Conservation (phyloP, 345 rosid species). For the Punica granatum region DNA sequence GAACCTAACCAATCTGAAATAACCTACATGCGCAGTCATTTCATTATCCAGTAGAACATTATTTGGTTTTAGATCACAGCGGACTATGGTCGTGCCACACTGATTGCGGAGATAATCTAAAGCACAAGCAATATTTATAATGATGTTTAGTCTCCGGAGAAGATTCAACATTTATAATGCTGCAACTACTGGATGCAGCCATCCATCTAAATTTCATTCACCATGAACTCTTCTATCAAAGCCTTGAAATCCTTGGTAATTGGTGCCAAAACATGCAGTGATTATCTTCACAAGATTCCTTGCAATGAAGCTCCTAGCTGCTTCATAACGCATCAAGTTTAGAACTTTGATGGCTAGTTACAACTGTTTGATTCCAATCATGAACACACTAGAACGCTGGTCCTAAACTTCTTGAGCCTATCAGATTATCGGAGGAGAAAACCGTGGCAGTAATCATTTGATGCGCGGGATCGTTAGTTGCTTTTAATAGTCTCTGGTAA, state of each 20-base stretch:
- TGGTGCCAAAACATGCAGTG: conserved; percentile 1
- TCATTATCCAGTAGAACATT: conserved; percentile 7
- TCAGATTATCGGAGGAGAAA: conserved; percentile 3
- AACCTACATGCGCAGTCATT: conserved; percentile 8
- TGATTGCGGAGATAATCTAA: conserved; percentile 10
- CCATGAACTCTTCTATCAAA: conserved; percentile 7
- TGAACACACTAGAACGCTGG: not conserved
- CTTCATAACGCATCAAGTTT: not conserved
- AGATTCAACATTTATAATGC: not conserved
- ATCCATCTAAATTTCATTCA: conserved; percentile 1
- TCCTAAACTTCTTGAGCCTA: not conserved
- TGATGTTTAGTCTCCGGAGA: conserved; percentile 1
- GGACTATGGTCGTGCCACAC: not conserved
- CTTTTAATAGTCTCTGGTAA: conserved; percentile 5
- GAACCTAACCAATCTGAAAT: conserved; percentile 2
- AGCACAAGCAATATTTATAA: not conserved
- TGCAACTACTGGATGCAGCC: not conserved
- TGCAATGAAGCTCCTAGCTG: conserved; percentile 8
- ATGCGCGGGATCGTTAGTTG: too few species aligned
- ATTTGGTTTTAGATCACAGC: conserved; percentile 1
- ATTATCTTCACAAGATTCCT: conserved; percentile 8
- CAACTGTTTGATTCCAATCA: not conserved
- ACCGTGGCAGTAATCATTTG: too few species aligned
- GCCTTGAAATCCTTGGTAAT: conserved; percentile 8
- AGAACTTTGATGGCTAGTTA: conserved; percentile 5